Base-by-base conservation (phyloP, 768 basidiomycete species). In the Trametes cinnabarina region DNA sequence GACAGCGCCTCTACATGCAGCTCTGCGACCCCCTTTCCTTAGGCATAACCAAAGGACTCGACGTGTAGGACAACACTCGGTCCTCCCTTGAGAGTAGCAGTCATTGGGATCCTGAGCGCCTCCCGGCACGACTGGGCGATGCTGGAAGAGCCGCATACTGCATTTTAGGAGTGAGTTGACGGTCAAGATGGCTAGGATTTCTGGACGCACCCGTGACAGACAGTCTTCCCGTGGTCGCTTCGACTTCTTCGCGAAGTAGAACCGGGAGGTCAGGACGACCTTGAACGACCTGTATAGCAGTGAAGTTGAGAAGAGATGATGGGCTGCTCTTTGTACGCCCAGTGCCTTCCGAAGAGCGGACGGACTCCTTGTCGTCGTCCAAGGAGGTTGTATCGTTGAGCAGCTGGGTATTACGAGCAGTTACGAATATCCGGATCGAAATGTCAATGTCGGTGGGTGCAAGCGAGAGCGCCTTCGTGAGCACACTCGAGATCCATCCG, bases 91-190 rank as follows among this genome's bases (percentile, higher is more conserved):
- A 80, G 57, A 20, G 61, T 63, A 3, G 78, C 67, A n/a, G 63
- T 67, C 3, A 75, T 67, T 7, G 75, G 74, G 17, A 69, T 63
- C 8, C 77, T 71, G 48, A 84, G 48, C 3, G 77, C 77, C 0
- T 60, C 50, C 5, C 77, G 74, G 19, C 79, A 80, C 1, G 71
- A 63, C 30, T 68, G 63, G 0, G 76, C 67, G 15, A 84, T 58
- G 3, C 69, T 67, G 22, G 71, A 69, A 0, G 80, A 76, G 3
- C 83, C 83, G 48, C 82, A 85, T 0, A 83, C 82, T 84, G 12
- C 15, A 3, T 47, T n/a, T 30, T 12, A 4, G 3, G 1, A 12
- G n/a, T 20, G 19, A 30, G 46, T 14, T 42, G 41, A 20, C 10
- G 17, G 41, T 20, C n/a, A 28, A 2, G 4, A 28, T 9, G 3